Evolutionary conservation across 768 basidiomycete genomes (phyloP).

Genomic region (Hericium erinaceus): DNA sequence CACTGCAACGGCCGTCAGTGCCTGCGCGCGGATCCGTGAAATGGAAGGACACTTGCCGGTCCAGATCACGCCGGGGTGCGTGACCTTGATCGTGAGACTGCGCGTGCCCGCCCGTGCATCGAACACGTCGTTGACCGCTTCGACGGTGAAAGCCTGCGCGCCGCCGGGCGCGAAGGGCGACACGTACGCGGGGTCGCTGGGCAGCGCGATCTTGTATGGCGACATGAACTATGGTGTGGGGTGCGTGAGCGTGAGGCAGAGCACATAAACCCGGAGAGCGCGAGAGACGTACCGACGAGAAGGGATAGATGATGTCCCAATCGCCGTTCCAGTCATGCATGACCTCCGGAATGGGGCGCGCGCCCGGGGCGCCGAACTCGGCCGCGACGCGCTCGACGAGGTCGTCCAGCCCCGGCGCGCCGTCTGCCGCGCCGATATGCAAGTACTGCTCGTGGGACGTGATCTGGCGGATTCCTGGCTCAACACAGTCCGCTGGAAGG

Average conservation of each 20-base stretch:
- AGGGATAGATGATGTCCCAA: conserved; percentile 83
- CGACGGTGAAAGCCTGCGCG: conserved; percentile 40
- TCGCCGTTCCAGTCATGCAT: conserved; percentile 78
- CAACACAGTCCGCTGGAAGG: not conserved
- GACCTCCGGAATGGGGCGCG: conserved; percentile 33
- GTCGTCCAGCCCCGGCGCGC: conserved; percentile 62
- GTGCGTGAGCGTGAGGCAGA: not conserved
- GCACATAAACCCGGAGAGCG: not conserved
- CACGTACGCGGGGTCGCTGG: conserved; percentile 28
- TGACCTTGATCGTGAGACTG: conserved; percentile 55
- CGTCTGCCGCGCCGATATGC: conserved; percentile 77
- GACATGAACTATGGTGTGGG: conserved; percentile 57
- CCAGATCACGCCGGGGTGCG: conserved; percentile 83
- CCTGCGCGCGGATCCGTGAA: not conserved
- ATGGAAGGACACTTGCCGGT: conserved; percentile 47
- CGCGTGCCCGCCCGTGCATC: conserved; percentile 55
- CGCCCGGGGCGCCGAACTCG: conserved; percentile 42
- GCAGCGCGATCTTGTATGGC: conserved; percentile 69
- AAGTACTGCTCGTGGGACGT: conserved; percentile 63
- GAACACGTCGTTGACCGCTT: conserved; percentile 45
- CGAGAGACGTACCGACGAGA: conserved; percentile 49
- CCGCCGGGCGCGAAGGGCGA: conserved; percentile 16
- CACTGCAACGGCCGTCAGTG: conserved; percentile 35
- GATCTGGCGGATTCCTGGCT: conserved; percentile 34
- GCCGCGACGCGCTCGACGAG: conserved; percentile 54